Evolutionary conservation across 441 rosid genomes (phyloP).

Genomic region (Jatropha multifida): DNA sequence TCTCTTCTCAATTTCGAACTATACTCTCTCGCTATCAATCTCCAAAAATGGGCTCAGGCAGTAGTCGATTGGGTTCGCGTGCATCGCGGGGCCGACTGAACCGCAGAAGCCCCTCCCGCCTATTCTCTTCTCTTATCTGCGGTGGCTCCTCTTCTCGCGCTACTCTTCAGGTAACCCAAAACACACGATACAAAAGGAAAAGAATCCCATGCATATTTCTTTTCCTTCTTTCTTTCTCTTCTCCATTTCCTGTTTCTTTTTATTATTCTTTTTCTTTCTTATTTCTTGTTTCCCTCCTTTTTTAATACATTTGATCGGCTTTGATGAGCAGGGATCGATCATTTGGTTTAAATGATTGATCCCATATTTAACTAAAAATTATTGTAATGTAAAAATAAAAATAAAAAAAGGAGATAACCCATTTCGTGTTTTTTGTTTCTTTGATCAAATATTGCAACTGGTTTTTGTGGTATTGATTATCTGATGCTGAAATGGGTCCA

Average conservation of each 20-base stretch:
- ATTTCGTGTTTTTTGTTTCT: conserved; percentile 7
- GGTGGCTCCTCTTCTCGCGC: conserved; percentile 46
- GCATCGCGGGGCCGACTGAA: conserved; percentile 28
- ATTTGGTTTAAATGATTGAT: not conserved
- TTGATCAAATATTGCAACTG: not conserved
- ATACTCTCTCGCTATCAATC: not conserved
- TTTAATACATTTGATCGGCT: not conserved
- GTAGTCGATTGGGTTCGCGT: conserved; percentile 42
- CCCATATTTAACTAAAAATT: not conserved
- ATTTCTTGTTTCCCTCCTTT: not conserved
- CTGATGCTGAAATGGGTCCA: not conserved
- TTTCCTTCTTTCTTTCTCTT: no score
- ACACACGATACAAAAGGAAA: not conserved
- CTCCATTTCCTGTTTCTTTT: not conserved
- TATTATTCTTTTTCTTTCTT: not conserved
- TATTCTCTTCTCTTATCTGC: conserved; percentile 44
- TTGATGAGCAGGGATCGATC: conserved; percentile 8
- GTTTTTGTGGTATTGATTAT: not conserved
- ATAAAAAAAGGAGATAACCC: not conserved
- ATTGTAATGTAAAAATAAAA: not conserved
- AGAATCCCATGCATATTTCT: no score
- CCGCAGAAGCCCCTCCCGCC: conserved; percentile 28
- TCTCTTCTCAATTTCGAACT: not conserved
- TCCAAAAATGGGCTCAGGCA: conserved; percentile 53
- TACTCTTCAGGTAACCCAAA: conserved; percentile 36